Evolutionary conservation across 257 asterid species (phyloP), one percentile per base, ranked within the genome.

Genomic region (Mentha longifolia): DNA sequence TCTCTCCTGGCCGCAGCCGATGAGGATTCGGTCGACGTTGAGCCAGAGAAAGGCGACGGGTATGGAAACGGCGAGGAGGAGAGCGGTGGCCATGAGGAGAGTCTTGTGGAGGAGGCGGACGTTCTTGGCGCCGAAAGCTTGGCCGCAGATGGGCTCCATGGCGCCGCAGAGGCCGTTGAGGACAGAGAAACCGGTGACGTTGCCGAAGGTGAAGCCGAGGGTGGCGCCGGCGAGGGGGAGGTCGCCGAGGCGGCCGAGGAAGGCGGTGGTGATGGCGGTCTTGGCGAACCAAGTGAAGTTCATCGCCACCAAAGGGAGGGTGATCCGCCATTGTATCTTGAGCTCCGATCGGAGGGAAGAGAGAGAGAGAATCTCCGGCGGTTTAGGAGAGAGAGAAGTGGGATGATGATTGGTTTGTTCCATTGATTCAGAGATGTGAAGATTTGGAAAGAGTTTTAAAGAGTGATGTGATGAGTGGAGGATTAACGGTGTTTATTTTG

Each of bases 91-190:
- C 96, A 89, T 91, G 76, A 83, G 39, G 30, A 94, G 92, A 11
- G 95, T 89, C 70, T 84, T 88, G 60, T 91, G 97, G 31, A 91
- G 93, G 71, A 94, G 91, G 84, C 81, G 87, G 31, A 79, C 82
- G 57, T 94, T 91, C 71, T 79, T 85, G 63, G 96, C 96, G 1
- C 99, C 99, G 39, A 77, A 88, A 1, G 97, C 99, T 55, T 91
- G 99, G 49, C 99, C 97, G 71, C 97, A 89, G n/a, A 94, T 85
- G 5, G 97, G 99, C 68, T 88, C 97, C 95, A 94, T 87, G 22
- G 96, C 97, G n/a, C 71, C 87, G 62, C 83, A 80, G 9, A 94
- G 88, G 0, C 97, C 97, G 66, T 74, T 95, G 72, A 95, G 62
- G 45, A 89, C 78, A 5, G 99, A 86, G 37, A 85, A 92, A 0